phyloP scores from a whole-genome alignment of 2,329 filamentous ascomycete species.

The Emergomyces pasteurianus region DNA sequence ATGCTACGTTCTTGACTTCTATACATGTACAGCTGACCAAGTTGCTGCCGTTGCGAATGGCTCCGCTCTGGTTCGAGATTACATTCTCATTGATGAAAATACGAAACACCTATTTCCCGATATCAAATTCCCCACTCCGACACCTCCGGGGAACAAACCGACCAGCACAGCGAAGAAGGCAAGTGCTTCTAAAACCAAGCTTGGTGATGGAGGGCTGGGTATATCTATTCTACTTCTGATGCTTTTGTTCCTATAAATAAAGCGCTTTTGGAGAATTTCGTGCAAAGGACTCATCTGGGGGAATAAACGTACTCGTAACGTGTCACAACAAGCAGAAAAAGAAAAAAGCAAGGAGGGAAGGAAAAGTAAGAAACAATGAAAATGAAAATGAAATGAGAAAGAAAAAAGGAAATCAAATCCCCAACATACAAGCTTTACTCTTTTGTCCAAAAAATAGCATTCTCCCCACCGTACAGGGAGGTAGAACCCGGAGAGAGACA shows the following conservation, averaged over 20 bases:
- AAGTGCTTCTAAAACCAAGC: neutral
- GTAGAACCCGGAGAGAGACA: too few relatives aligned
- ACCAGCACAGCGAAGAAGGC: slow-evolving; percentile 11
- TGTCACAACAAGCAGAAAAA: too few relatives aligned
- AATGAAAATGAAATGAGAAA: too few relatives aligned
- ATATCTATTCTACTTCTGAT: neutral
- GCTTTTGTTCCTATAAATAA: neutral
- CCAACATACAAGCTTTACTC: too few relatives aligned
- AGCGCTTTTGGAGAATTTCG: neutral
- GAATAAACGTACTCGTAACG: neutral
- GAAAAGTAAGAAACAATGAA: too few relatives aligned
- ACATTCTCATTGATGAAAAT: slow-evolving; percentile 27
- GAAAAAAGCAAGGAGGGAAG: too few relatives aligned
- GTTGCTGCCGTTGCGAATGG: slow-evolving; percentile 31
- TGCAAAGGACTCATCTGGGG: neutral
- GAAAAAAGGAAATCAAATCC: too few relatives aligned
- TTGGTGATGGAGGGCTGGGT: neutral
- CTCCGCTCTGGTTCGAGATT: slow-evolving; percentile 36
- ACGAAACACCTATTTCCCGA: neutral
- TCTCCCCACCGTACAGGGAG: too few relatives aligned
- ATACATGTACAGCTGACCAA: slow-evolving; percentile 36
- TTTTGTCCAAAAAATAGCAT: too few relatives aligned
- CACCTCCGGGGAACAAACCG: slow-evolving; percentile 44
- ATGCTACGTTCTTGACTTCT: slow-evolving; percentile 25
- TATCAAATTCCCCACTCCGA: slow-evolving; percentile 15